Conservation (phyloP, 208 protist species). For the Vickermania spadyakhi region DNA sequence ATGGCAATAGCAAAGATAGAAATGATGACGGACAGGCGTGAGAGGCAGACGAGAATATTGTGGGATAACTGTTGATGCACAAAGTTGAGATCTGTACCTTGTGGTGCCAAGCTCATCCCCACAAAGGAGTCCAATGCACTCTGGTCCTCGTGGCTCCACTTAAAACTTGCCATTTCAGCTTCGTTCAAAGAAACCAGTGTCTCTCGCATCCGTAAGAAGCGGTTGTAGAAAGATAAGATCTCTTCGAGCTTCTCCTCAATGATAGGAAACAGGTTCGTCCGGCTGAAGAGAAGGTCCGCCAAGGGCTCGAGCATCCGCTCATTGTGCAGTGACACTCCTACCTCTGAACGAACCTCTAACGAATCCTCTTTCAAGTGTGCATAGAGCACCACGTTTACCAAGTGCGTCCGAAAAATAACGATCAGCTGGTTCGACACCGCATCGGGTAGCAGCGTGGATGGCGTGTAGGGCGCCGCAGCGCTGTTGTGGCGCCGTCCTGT, state of each 20-base stretch:
- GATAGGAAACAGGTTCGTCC: conserved; percentile 36
- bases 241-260: conserved; percentile 31
- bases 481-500: background rate
- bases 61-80: conserved; percentile 43
- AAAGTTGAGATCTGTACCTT: background rate
- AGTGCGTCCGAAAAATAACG: conserved; percentile 46
- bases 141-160: background rate
- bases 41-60: conserved; percentile 45
- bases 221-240: conserved; percentile 53
- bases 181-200: conserved; percentile 4
- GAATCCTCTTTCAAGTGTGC: conserved; percentile 59
- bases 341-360: conserved; percentile 50
- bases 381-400: conserved; percentile 59
- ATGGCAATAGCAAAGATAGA: conserved; percentile 72
- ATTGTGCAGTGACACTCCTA: conserved; percentile 63
- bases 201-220: conserved; percentile 40
- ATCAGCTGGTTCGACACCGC: conserved; percentile 20
- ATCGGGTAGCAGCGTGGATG: background rate
- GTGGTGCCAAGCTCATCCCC: background rate
- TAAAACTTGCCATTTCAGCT: background rate
- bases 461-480: background rate
- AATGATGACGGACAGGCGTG: conserved; percentile 75
- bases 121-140: background rate
- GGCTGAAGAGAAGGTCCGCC: conserved; percentile 72
- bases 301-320: conserved; percentile 67